phyloP scores from a whole-genome alignment of 495 filamentous ascomycete species.

The Hypoxylon perforatum region DNA sequence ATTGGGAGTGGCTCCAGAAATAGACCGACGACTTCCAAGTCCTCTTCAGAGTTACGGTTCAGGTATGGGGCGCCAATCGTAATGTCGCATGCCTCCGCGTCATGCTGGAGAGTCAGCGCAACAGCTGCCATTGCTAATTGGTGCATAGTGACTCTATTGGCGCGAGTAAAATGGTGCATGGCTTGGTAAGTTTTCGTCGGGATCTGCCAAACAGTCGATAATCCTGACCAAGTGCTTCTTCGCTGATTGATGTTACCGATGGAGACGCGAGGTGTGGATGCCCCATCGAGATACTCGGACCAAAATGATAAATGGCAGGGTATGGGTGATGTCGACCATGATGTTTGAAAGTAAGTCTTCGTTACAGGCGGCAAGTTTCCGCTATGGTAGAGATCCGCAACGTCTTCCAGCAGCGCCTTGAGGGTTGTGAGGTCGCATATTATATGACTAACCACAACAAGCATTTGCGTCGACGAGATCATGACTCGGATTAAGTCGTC shows the following conservation, averaged over 20 bases:
- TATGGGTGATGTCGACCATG: neutral
- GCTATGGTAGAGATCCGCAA: slow-evolving; percentile 21
- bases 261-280: neutral
- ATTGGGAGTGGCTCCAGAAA: slow-evolving; percentile 52
- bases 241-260: neutral
- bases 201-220: neutral
- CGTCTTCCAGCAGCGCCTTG: slow-evolving; percentile 38
- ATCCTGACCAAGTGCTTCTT: neutral
- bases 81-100: slow-evolving; percentile 35
- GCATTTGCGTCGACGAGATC: slow-evolving; percentile 13
- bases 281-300: neutral
- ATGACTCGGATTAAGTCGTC: neutral
- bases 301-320: neutral
- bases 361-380: neutral
- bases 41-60: slow-evolving; percentile 40
- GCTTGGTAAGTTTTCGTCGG: neutral
- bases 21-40: slow-evolving; percentile 44
- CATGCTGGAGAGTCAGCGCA: slow-evolving; percentile 33
- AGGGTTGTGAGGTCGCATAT: slow-evolving; percentile 46
- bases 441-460: slow-evolving; percentile 46
- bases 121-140: slow-evolving; percentile 47
- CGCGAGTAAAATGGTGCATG: neutral
- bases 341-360: slow-evolving; percentile 8
- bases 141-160: slow-evolving; percentile 39
- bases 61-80: slow-evolving; percentile 44